A percentile compares a stretch with the other conserved stretches of the same genome.
These are phyloP conservation scores for Teunomyces pallodes DNA, from an alignment of 805 yeast genomes.

Conservation along the genomic window DNA sequence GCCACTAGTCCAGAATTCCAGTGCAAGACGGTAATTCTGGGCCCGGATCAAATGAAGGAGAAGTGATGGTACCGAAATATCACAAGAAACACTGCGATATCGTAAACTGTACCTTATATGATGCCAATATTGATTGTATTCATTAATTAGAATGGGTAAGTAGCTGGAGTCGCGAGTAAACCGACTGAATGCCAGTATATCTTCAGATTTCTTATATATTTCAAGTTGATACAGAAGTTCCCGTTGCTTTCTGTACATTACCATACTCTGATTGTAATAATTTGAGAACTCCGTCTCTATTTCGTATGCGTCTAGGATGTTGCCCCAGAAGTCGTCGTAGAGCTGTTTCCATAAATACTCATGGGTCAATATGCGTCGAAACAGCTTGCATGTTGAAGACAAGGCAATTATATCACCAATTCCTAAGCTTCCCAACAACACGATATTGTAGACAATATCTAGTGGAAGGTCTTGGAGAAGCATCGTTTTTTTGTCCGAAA, in stretches of 20 bases:
- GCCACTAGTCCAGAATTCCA: not conserved
- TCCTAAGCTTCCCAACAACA: conserved; percentile 14
- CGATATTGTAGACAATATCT: conserved; percentile 9
- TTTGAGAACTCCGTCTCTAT: not conserved
- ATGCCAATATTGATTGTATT: not conserved
- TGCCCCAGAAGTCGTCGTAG: conserved; percentile 7
- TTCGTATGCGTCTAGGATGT: conserved; percentile 4
- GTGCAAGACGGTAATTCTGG: not conserved
- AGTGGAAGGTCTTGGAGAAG: conserved; percentile 4
- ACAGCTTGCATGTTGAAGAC: not conserved
- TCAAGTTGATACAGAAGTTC: not conserved
- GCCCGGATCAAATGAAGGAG: conserved; percentile 1
- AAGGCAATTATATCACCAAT: conserved; percentile 6
- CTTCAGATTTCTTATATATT: not conserved
- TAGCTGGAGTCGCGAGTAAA: not conserved
- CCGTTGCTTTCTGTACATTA: not conserved
- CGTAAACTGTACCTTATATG: not conserved
- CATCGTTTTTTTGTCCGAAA: not conserved
- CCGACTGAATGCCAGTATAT: not conserved
- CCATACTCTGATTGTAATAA: not conserved
- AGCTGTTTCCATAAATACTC: conserved; percentile 7
- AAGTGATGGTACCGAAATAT: not conserved
- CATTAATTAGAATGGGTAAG: not conserved
- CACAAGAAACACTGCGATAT: not conserved
- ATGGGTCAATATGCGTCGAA: not conserved